These are phyloP conservation scores for Monosporozyma solicola DNA, from an alignment of 805 yeast species.

Conservation along the genomic window DNA sequence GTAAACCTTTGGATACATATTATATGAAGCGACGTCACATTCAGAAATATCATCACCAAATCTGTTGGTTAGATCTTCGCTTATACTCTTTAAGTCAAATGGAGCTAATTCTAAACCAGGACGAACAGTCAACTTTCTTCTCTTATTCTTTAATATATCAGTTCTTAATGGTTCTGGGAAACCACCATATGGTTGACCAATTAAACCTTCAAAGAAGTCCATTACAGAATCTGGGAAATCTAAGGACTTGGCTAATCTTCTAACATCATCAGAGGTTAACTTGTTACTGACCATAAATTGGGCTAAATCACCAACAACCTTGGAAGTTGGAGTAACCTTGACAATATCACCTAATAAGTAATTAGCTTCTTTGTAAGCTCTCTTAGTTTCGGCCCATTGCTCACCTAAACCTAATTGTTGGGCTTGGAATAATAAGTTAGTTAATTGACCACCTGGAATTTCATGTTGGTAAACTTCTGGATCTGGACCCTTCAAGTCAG, in stretches of 20 bases:
- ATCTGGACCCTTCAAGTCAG: slow-evolving; percentile 98
- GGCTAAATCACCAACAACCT: slow-evolving; percentile 99
- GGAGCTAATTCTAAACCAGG: slow-evolving; percentile 92
- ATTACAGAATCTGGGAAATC: slow-evolving; percentile 98
- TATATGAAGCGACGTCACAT: slow-evolving; percentile 86
- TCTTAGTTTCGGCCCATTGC: slow-evolving; percentile 94
- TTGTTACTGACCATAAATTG: slow-evolving; percentile 98
- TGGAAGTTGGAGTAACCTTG: slow-evolving; percentile 98
- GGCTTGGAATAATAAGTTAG: slow-evolving; percentile 97
- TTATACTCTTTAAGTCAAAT: slow-evolving; percentile 62
- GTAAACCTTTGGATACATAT: slow-evolving; percentile 97
- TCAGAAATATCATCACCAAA: slow-evolving; percentile 74
- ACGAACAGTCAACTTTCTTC: slow-evolving; percentile 79
- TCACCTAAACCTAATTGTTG: slow-evolving; percentile 97
- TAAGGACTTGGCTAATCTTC: slow-evolving; percentile 74
- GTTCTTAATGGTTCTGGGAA: slow-evolving; percentile 99
- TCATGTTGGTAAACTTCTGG: slow-evolving; percentile 98
- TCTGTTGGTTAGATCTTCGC: slow-evolving; percentile 63
- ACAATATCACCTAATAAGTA: slow-evolving; percentile 89
- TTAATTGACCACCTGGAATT: slow-evolving; percentile 99
- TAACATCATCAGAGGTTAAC: slow-evolving; percentile 75
- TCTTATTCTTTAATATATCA: slow-evolving; percentile 81
- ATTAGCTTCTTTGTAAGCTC: slow-evolving; percentile 88
- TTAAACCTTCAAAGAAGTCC: slow-evolving; percentile 97
- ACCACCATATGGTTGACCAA: slow-evolving; percentile 99